Conservation (phyloP, 225 moss, liverwort and hornwort genomes). For the Sphagnum contortum region DNA sequence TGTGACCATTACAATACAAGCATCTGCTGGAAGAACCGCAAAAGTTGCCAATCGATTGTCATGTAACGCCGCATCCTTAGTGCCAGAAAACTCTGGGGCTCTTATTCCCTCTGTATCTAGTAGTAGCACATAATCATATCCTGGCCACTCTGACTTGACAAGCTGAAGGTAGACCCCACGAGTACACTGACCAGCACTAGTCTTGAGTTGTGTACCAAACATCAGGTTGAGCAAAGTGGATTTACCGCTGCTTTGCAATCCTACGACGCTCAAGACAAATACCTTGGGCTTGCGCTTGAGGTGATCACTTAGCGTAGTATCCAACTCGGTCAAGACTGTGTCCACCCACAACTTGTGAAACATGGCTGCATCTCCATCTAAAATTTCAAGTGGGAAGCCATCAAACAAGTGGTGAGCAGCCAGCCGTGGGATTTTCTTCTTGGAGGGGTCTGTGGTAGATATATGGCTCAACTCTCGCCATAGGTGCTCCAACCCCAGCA, state of each 20-base stretch:
- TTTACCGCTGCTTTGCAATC: constrained; percentile 23
- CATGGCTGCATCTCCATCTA: constrained; percentile 12
- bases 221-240: constrained; percentile 20
- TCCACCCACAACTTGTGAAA: constrained; percentile 8
- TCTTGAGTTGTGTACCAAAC: no score
- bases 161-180: constrained; percentile 28
- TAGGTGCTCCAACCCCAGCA: constrained; percentile 7
- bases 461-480: constrained; percentile 15
- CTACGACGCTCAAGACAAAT: constrained; percentile 24
- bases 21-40: constrained; percentile 14
- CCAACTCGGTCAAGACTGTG: constrained; percentile 1
- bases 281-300: background rate
- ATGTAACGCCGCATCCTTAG: background rate
- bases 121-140: constrained; percentile 17
- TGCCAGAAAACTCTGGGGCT: constrained; percentile 5
- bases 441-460: background rate
- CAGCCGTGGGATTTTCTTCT: background rate
- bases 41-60: constrained; percentile 16
- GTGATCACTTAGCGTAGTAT: background rate
- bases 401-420: constrained; percentile 11
- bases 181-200: constrained; percentile 16
- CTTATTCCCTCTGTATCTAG: constrained; percentile 13
- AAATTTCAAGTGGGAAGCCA: constrained; percentile 9
- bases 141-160: constrained; percentile 12
- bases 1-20: constrained; percentile 8